Conservation (phyloP, 2,329 filamentous ascomycete genomes). For the Aspergillus phoenicis region DNA sequence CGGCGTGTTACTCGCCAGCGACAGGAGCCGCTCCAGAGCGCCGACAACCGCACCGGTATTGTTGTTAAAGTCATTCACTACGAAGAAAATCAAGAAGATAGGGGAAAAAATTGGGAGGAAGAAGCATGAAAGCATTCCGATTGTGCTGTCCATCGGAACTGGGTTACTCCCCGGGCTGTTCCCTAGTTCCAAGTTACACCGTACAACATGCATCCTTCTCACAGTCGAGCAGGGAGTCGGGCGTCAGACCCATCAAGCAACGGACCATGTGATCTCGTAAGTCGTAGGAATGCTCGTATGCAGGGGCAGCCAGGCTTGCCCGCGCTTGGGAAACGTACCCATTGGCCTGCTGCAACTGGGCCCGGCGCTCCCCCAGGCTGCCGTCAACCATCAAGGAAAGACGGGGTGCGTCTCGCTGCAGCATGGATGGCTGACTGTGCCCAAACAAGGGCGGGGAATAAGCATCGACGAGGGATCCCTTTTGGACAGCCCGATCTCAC, state of each 20-base stretch:
- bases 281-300: constrained; percentile 9
- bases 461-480: neutral
- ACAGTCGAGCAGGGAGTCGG: neutral
- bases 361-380: constrained; percentile 9
- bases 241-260: constrained; percentile 2
- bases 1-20: neutral
- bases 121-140: no score
- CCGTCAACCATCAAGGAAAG: neutral
- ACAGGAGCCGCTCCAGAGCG: neutral
- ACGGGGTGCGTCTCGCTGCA: neutral
- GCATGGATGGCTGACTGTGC: constrained; percentile 7
- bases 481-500: no score
- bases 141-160: neutral
- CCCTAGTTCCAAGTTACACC: neutral
- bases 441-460: neutral
- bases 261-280: constrained; percentile 15
- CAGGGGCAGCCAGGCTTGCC: constrained; percentile 13
- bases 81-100: neutral
- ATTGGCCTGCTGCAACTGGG: constrained; percentile 11
- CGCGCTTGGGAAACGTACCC: constrained; percentile 8
- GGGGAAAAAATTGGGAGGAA: neutral
- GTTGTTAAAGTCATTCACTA: neutral
- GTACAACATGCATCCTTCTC: neutral
- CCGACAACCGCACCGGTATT: neutral
- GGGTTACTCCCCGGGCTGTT: neutral